Evolutionary conservation across 2,329 filamentous ascomycete genomes (phyloP), one percentile per base, ranked within the genome.

Genomic region (Aciculosporium take): DNA sequence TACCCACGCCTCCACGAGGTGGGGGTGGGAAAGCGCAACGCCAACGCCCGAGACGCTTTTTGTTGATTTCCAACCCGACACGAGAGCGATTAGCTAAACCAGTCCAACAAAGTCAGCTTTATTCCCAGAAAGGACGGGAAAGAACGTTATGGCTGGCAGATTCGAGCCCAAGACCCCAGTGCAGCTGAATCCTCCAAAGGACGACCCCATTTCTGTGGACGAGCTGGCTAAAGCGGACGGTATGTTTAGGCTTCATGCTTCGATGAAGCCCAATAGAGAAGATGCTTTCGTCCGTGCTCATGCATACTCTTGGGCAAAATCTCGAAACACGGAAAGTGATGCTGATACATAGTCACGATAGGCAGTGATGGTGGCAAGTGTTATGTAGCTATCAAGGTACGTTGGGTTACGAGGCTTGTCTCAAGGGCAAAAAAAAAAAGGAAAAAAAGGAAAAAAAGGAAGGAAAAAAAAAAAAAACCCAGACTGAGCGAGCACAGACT

Each of bases 141-240:
- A 7, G 32, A 27, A 29, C 37, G 39, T 28, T 47, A 79, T 78
- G 74, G 59, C 69, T 46, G 73, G 70, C 48, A 81, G 74, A 52
- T 93, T 93, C 53, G 81, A 84, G 58, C 85, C 86, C 33, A 93
- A 91, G 63, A 66, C 67, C 23, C 73, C 84, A 3, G 80, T 91
- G 45, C 65, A 79, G 43, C 75, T 98, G 45, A 71, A 81, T 44
- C 81, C 86, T 29, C 91, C 91, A 12, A 96, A 93, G 65, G 74
- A 86, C 56, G 88, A 95, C 54, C 74, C 75, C 29, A 95, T 98
- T 53, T 79, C 79, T n/a, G 55, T 71, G 2, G 84, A 91, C 44
- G 79, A 89, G 53, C 71, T 98, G 47, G 71, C 80, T 30, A 81
- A 82, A 59, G 86, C 85, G 52, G 77, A 91, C 58, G 91, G 91